Evolutionary conservation across 495 filamentous ascomycete species (phyloP).

Genomic region (Penicillium crystallinum): DNA sequence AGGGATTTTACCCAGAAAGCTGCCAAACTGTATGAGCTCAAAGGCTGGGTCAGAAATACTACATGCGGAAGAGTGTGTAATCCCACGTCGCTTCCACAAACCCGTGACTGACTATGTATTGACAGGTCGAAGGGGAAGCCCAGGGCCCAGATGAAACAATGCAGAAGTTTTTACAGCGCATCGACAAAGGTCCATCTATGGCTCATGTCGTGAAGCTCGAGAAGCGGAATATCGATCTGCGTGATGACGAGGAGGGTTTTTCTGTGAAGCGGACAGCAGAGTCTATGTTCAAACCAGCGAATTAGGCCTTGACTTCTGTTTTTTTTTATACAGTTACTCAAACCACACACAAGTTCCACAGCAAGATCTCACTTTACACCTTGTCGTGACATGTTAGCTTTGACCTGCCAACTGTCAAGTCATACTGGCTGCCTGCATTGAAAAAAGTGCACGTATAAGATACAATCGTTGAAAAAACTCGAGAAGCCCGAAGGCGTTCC

Average conservation of each 20-base stretch:
- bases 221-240: conserved; percentile 54
- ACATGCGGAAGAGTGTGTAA: conserved; percentile 58
- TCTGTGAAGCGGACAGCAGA: conserved; percentile 38
- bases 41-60: conserved; percentile 77
- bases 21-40: conserved; percentile 59
- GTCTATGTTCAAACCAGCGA: conserved; percentile 20
- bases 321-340: not conserved
- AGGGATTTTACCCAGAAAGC: conserved; percentile 69
- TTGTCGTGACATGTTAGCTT: too few species aligned
- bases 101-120: not conserved
- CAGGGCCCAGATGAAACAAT: conserved; percentile 65
- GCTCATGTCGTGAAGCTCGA: conserved; percentile 70
- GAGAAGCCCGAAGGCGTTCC: too few species aligned
- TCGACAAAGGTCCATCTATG: conserved; percentile 65
- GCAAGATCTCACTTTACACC: too few species aligned
- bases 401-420: too few species aligned
- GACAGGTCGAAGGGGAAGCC: conserved; percentile 82
- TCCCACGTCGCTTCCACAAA: conserved; percentile 1
- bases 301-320: not conserved
- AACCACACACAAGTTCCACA: too few species aligned
- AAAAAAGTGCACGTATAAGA: too few species aligned
- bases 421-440: too few species aligned
- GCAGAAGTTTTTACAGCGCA: conserved; percentile 64
- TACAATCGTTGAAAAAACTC: too few species aligned
- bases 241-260: conserved; percentile 63